Evolutionary conservation across 441 rosid genomes (phyloP), one percentile per base, ranked within the genome.

Genomic region (Populus hybrid): DNA sequence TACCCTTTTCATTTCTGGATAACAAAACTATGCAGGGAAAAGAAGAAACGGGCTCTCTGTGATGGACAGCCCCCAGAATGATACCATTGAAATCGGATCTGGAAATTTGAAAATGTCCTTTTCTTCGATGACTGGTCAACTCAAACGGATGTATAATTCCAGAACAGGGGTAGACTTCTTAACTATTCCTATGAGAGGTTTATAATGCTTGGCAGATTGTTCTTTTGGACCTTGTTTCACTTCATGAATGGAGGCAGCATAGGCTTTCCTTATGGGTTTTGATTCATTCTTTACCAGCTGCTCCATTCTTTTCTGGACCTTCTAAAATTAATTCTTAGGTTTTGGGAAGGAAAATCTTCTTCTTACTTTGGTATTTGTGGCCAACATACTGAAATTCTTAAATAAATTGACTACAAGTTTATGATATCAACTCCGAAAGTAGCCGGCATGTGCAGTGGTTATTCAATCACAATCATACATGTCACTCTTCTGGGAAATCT

Each of bases 21-120:
- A 3, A 68, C 61, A 35, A 72, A 75, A 77, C 76, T 61, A 77
- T 82, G 82, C 81, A 89, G 94, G 80, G 66, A 75, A 67, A 73
- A 72, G 64, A 73, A 82, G 68, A 68, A 53, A 42, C 28, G 78
- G 74, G 14, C 33, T 81, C 79, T 77, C 88, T 35, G 79, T 18
- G n/a, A 40, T n/a, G 26, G 79, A 77, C 72, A 84, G 71, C 82
- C 78, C 84, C 26, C 80, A 64, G 77, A 82, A 78, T 10, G 90
- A 86, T 6, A 83, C 81, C 42, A 75, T 86, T 82, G 95, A 93
- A 80, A 80, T 94, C 74, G 99, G 98, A 77, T 86, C 90, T 38
- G 98, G 97, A 79, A 87, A 87, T 83, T 78, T 94, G 70, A 94
- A 93, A 85, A 83, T 94, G 87, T 76, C 77, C 29, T 90, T 90